phyloP scores from a whole-genome alignment of 345 rosid species.

The Hibiscus trionum region DNA sequence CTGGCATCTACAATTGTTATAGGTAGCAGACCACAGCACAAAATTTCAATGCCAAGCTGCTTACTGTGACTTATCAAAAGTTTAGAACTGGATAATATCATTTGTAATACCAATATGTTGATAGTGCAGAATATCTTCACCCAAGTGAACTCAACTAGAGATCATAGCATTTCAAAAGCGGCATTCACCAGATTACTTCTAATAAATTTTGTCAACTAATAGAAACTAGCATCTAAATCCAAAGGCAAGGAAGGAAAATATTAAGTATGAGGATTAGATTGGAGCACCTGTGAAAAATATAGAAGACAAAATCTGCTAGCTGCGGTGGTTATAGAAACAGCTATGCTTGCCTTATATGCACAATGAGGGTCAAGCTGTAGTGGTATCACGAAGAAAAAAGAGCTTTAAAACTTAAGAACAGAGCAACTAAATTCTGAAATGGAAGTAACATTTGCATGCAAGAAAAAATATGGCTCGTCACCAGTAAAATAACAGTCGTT shows the following conservation, averaged over 20 bases:
- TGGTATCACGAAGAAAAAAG: slow-evolving; percentile 12
- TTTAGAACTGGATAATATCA: too few species aligned
- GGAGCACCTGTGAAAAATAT: slow-evolving; percentile 63
- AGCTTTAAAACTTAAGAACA: background rate
- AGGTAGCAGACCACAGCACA: slow-evolving; percentile 22
- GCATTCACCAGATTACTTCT: background rate
- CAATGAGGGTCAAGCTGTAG: slow-evolving; percentile 97
- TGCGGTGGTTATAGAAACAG: slow-evolving; percentile 62
- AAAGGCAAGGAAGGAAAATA: background rate
- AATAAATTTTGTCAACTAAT: background rate
- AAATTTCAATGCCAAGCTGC: background rate
- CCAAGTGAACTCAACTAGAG: background rate
- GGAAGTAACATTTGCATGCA: slow-evolving; percentile 7
- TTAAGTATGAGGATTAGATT: background rate
- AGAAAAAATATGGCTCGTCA: slow-evolving; percentile 21
- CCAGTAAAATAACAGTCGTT: slow-evolving; percentile 75
- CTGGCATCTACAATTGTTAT: background rate
- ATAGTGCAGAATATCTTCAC: slow-evolving; percentile 1
- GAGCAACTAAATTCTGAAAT: slow-evolving; percentile 1
- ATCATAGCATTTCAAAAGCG: background rate
- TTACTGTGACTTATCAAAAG: too few species aligned
- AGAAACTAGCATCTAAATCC: background rate
- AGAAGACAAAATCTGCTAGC: slow-evolving; percentile 75
- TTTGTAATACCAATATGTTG: too few species aligned
- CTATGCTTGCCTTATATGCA: slow-evolving; percentile 55